Base-by-base conservation (phyloP, 768 basidiomycete genomes). In the Podaxis carcinomalis region DNA sequence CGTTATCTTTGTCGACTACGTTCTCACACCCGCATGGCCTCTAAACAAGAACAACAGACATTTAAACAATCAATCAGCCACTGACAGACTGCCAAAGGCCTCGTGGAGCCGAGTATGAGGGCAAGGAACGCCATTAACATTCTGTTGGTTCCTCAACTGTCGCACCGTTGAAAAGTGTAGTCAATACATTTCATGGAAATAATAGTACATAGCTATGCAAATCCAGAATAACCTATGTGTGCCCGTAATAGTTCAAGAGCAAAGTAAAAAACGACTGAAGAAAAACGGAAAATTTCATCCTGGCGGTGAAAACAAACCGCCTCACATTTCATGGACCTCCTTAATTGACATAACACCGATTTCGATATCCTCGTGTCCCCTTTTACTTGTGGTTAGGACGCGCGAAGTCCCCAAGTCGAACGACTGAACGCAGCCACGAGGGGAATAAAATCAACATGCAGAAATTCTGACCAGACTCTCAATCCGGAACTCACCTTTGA, bases 401-500 rank as follows among this genome's bases (percentile, higher is more conserved):
- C 47, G 21, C 19, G 52, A 36, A 23, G 19, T 21, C 3, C 7
- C 36, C 4, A 37, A 14, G 9, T 54, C 36, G 16, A 54, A 23
- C 19, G 52, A 54, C 52, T 54, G 23, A 44, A 5, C 19, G 19
- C 16, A 4, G 14, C 19, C 11, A 44, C 27, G 27, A 28, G 27
- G 27, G 1, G 16, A 51, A 13, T 13, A 14, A 7, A 10, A 54
- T 54, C 5, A 54, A 19, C 11, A 2, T 14, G 6, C 9, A 1
- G 11, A 39, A 9, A n/a, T 11, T 6, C 35, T 11, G 5, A 23
- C 6, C 14, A 54, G 14, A 16, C 5, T 36, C n/a, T 39, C 25
- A 54, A 7, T 9, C 25, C 32, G 9, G 9, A 52, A 23, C 59
- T 53, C 39, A 60, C 59, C 40, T 53, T 60, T 19, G 59, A 60